Base-by-base conservation (phyloP, 2,329 filamentous ascomycete species). In the Neoscytalidium dimidiatum region DNA sequence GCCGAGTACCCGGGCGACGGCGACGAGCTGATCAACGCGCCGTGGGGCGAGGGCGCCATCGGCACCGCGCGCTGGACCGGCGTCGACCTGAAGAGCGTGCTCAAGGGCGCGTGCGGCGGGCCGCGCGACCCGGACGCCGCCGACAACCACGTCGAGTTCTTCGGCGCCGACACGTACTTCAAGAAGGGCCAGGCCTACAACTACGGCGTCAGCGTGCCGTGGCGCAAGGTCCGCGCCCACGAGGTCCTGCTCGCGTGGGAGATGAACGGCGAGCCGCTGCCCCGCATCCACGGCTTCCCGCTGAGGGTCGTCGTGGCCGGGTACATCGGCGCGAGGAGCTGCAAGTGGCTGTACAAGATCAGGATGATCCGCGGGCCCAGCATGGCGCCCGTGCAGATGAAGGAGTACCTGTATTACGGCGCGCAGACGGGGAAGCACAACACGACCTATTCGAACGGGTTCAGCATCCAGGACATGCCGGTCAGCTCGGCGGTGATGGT, bases 111-210 rank as follows among this genome's bases (percentile, higher is more conserved):
- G 38, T 92, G 89, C 66, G 90, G 89, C 2, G 89, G 89, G 0
- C 75, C 90, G 1, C 1, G 1, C 21, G 72, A 78, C 26, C 76
- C 81, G 0, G 78, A 80, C 1, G 87, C 81, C 0, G 11, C 6
- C 31, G 52, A 57, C 23, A 84, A 86, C 65, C 88, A 92, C 67
- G 74, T 92, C 13, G 89, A 92, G 68, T 83, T 92, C 56, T 87
- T 86, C 65, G 90, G 90, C 0, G 88, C 87, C 0, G 90, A 92
- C 65, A 90, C 88, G 0, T 92, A 92, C 71, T 89, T 92, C 80
- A 92, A 92, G 74, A 85, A 87, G 57, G 82, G 84, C 17, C 77
- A 89, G 49, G 81, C 84, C 0, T 85, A 85, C 77, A 92, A 92
- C 74, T 92, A 91, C 69, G 80, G 85, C 21, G 87, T 91, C 53